phyloP scores from a whole-genome alignment of 345 rosid genomes.

The Salix brachista region DNA sequence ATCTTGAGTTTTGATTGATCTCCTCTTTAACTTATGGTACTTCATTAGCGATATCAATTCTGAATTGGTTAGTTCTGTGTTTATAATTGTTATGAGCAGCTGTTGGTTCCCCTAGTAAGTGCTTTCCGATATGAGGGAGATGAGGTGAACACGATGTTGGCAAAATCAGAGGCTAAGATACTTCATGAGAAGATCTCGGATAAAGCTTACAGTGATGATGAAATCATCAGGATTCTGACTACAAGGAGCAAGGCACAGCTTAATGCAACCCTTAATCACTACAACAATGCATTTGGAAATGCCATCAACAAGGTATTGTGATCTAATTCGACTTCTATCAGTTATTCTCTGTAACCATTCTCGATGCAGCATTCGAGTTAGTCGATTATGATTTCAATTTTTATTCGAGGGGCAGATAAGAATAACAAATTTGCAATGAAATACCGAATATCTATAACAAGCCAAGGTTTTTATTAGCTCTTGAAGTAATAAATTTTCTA shows the following conservation, averaged over 20 bases:
- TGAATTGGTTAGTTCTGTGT: not conserved
- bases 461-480: not conserved
- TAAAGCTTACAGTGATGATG: slow-evolving; percentile 70
- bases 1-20: not conserved
- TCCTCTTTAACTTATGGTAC: not conserved
- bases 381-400: not conserved
- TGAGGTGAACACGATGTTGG: slow-evolving; percentile 62
- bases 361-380: not conserved
- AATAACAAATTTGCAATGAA: not conserved
- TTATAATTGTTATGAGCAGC: slow-evolving; percentile 36
- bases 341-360: not conserved
- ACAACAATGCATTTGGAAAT: slow-evolving; percentile 59
- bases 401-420: not conserved
- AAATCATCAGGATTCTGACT: slow-evolving; percentile 69
- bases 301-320: slow-evolving; percentile 66
- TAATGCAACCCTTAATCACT: slow-evolving; percentile 70
- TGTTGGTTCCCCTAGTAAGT: slow-evolving; percentile 75
- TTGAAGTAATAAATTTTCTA: not conserved
- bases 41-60: not conserved
- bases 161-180: slow-evolving; percentile 76
- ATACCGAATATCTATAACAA: not conserved
- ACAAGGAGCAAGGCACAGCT: slow-evolving; percentile 87
- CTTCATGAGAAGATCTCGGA: slow-evolving; percentile 70
- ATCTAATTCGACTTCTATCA: not conserved
- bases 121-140: slow-evolving; percentile 77